Conservation (phyloP, 2,329 filamentous ascomycete species). For the Colletotrichum salicis region DNA sequence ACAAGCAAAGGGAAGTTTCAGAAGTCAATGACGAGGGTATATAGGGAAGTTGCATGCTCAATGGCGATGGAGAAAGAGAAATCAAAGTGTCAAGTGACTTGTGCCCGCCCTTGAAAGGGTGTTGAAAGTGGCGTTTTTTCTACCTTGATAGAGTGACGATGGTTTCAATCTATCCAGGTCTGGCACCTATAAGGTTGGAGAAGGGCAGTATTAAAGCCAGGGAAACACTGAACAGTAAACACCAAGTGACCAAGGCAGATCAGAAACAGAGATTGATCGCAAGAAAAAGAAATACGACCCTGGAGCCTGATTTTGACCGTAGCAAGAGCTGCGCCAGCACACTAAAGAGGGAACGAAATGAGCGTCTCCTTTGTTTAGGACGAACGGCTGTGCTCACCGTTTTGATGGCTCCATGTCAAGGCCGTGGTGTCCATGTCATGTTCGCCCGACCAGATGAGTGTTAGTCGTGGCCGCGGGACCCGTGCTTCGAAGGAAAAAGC, state of each 20-base stretch:
- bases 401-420: conserved; percentile 18
- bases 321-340: not conserved
- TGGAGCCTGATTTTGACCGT: not conserved
- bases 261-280: not conserved
- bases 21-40: not conserved
- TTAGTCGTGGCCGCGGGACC: conserved; percentile 15
- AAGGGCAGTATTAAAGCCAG: too few relatives aligned
- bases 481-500: not conserved
- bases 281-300: not conserved
- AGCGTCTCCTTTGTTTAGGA: not conserved
- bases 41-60: not conserved
- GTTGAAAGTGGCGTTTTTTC: too few relatives aligned
- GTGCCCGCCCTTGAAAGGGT: too few relatives aligned
- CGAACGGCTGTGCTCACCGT: conserved; percentile 1
- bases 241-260: not conserved
- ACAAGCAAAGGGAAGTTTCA: not conserved
- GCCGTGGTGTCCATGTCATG: not conserved
- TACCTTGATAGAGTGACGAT: too few relatives aligned
- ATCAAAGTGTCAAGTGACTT: too few relatives aligned
- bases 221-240: not conserved
- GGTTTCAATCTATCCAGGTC: too few relatives aligned
- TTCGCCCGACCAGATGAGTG: not conserved
- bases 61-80: not conserved
- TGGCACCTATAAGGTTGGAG: too few relatives aligned
- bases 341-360: not conserved